These are phyloP conservation scores for Climacium dendroides DNA, from an alignment of 225 moss, liverwort and hornwort genomes.

Conservation along the genomic window DNA sequence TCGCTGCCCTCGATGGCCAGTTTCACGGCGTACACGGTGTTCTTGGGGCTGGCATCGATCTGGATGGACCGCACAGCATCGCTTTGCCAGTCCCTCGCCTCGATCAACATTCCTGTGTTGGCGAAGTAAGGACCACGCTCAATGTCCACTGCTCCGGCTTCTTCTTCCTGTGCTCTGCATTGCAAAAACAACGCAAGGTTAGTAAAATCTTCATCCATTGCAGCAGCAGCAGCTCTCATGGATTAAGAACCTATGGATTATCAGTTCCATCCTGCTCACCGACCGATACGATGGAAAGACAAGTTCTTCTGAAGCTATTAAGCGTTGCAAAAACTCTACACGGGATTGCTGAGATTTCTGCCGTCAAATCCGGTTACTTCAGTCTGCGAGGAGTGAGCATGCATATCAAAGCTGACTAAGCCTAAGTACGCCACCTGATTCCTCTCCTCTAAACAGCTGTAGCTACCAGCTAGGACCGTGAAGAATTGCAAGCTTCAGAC, in stretches of 20 bases:
- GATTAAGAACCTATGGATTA: not conserved
- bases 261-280: not conserved
- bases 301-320: not conserved
- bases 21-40: conserved; percentile 25
- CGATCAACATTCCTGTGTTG: conserved; percentile 41
- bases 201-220: not conserved
- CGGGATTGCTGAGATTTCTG: not conserved
- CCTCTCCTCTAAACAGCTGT: not conserved
- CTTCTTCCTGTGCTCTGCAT: not conserved
- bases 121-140: not conserved
- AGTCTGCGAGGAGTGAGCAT: not conserved
- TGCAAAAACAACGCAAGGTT: not conserved
- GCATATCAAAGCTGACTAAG: not conserved
- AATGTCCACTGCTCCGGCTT: not conserved
- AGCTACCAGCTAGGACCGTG: not conserved
- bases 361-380: not conserved
- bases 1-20: conserved; percentile 29
- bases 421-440: not conserved
- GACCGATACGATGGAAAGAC: not conserved
- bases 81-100: conserved; percentile 50
- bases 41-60: conserved; percentile 42
- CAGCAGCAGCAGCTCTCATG: not conserved
- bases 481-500: not conserved
- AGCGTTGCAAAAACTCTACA: not conserved
- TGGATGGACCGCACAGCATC: conserved; percentile 36